Percentiles rank a stretch among this genome's conserved stretches.
phyloP scores from a whole-genome alignment of 345 rosid genomes.

The Streptanthus diversifolius region DNA sequence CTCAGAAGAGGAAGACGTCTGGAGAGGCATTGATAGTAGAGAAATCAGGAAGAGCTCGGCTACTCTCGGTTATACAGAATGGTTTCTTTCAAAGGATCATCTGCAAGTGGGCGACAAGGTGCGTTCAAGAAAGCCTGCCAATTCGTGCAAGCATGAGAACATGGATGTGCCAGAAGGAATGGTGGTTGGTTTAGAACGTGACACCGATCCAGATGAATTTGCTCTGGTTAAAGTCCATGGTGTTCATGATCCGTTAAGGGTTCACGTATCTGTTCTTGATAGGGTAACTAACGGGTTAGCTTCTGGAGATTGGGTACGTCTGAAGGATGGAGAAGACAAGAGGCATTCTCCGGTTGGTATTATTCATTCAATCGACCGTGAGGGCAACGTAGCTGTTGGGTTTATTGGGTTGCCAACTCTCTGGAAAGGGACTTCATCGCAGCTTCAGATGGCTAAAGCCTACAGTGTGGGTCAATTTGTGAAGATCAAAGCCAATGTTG shows the following conservation, averaged over 20 bases:
- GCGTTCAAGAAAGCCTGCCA: slow-evolving; percentile 76
- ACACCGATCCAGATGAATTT: slow-evolving; percentile 54
- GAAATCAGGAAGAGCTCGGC: slow-evolving; percentile 37
- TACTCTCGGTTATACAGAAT: slow-evolving; percentile 55
- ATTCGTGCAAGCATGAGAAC: slow-evolving; percentile 54
- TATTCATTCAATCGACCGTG: slow-evolving; percentile 69
- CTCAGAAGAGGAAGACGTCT: slow-evolving; percentile 47
- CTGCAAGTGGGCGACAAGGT: slow-evolving; percentile 72
- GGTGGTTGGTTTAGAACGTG: slow-evolving; percentile 67
- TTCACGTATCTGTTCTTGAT: slow-evolving; percentile 60
- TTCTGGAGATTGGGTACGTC: slow-evolving; percentile 87
- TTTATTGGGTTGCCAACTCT: slow-evolving; percentile 71
- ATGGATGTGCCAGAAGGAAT: slow-evolving; percentile 85
- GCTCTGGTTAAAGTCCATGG: slow-evolving; percentile 83
- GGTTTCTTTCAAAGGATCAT: slow-evolving; percentile 80
- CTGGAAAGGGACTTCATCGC: slow-evolving; percentile 71
- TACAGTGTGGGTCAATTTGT: slow-evolving; percentile 74
- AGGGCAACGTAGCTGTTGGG: slow-evolving; percentile 66
- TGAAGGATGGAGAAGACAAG: slow-evolving; percentile 60
- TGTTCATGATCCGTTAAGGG: slow-evolving; percentile 80
- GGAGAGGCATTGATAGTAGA: slow-evolving; percentile 47
- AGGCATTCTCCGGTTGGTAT: slow-evolving; percentile 78
- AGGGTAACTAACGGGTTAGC: slow-evolving; percentile 72
- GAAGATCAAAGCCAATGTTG: slow-evolving; percentile 54
- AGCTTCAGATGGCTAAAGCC: slow-evolving; percentile 83